Base-by-base conservation (phyloP, 106 monocot species). In the Amphibolis antarctica region DNA sequence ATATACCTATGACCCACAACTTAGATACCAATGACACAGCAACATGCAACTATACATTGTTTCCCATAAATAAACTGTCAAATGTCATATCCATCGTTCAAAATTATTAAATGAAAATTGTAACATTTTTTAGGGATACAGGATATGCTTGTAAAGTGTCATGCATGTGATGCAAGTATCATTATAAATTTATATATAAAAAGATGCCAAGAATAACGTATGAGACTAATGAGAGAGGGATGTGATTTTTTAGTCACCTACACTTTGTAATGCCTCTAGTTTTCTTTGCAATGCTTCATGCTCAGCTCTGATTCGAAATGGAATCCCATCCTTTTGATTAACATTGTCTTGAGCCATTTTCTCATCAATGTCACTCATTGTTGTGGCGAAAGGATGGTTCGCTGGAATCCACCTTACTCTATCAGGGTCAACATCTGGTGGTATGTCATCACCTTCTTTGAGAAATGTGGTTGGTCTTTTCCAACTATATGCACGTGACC, bases 271-370 rank as follows among this genome's bases (percentile, higher is more conserved):
- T 48, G 75, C 71, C 44, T 90, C 75, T 29, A 90, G 66, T 69
- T 82, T 96, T 68, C 71, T 86, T 50, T 96, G 96, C 76, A 96
- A 66, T 44, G 84, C 90, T 65, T 96, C 96, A 66, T 96, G 96
- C 66, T 96, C 96, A 50, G 82, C 86, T 85, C 73, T 84, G 42
- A 96, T 74, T 46, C 82, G 83, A 68, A 77, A 96, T 30, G 96
- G 96, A 64, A 90, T 74, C 26, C 96, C 96, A 66, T 80, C 66
- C 52, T 86, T 84, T 65, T 89, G 96, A 67, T 77, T 82, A n/a
- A 96, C 80, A 69, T 96, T 96, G 17, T 66, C 71, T 62, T 79
- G 84, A 10, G 84, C 83, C 30, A 81, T 53, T 23, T 73, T 72
- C 69, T 96, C 89, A 73, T 90, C 86, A 26, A 96, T 77, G 45